Conservation (phyloP, 2,329 filamentous ascomycete genomes). For the Cadophora sp. region DNA sequence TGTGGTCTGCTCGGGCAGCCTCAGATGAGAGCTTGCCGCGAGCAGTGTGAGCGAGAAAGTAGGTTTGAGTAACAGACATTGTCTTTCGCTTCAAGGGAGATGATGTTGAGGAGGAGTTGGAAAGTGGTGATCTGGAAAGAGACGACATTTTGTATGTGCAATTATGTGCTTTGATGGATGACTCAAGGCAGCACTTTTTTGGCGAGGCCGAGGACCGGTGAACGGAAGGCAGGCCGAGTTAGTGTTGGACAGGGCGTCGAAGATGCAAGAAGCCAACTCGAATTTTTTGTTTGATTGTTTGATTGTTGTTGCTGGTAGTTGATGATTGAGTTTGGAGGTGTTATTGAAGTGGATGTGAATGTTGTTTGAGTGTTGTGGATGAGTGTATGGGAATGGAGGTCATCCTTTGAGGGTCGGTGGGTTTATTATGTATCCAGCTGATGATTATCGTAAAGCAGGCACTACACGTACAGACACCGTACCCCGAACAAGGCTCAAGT, state of each 20-base stretch:
- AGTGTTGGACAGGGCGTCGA: slow-evolving; percentile 21
- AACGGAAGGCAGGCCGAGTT: slow-evolving; percentile 22
- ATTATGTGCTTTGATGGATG: slow-evolving; percentile 30
- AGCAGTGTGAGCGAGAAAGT: slow-evolving; percentile 97
- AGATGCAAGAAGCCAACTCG: slow-evolving; percentile 14
- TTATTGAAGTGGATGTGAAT: slow-evolving; percentile 10
- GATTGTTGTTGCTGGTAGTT: slow-evolving; percentile 18
- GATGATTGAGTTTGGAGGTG: slow-evolving; percentile 20
- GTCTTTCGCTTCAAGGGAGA: slow-evolving; percentile 67
- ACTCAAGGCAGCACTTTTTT: slow-evolving; percentile 41
- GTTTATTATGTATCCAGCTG: slow-evolving; percentile 25
- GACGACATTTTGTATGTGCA: slow-evolving; percentile 41
- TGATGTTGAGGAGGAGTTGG: slow-evolving; percentile 32
- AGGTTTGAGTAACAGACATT: slow-evolving; percentile 98
- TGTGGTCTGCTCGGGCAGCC: slow-evolving; percentile 88
- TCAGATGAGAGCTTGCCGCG: slow-evolving; percentile 94
- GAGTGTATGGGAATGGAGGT: slow-evolving; percentile 12
- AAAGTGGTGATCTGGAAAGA: slow-evolving; percentile 34
- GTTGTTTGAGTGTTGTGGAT: slow-evolving; percentile 14
- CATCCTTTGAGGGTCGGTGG: slow-evolving; percentile 11
- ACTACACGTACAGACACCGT: slow-evolving; percentile 8
- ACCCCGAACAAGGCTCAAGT: slow-evolving; percentile 20
- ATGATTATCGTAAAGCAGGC: slow-evolving; percentile 17
- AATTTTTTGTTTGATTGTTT: slow-evolving; percentile 15
- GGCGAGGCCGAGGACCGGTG: slow-evolving; percentile 38